Evolutionary conservation across 2,329 filamentous ascomycete species (phyloP).

Genomic region (Pyricularia pennisetigena): DNA sequence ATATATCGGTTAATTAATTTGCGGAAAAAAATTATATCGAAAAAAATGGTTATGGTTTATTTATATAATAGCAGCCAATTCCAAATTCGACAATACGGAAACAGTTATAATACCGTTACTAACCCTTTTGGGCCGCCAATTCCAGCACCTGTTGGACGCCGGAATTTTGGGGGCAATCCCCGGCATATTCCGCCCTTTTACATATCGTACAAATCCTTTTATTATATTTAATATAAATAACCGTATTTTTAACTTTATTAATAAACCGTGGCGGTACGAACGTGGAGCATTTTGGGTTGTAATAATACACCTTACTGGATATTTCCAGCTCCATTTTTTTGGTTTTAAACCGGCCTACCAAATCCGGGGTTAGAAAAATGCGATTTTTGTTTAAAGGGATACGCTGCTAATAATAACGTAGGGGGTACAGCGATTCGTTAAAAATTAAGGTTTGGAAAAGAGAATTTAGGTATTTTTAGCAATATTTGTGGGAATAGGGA

Average conservation of each 20-base stretch:
- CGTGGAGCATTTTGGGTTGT: conserved; percentile 15
- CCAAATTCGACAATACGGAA: too few species aligned
- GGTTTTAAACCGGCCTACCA: too few species aligned
- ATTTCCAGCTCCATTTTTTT: too few species aligned
- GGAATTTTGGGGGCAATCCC: conserved; percentile 36
- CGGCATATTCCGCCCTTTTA: conserved; percentile 33
- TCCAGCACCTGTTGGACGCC: conserved; percentile 26
- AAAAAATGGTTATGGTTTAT: conserved; percentile 24
- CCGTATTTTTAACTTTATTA: conserved; percentile 17
- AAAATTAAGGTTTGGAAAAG: conserved; percentile 30
- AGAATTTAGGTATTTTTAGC: conserved; percentile 29
- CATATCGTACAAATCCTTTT: conserved; percentile 38
- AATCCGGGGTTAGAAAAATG: conserved; percentile 17
- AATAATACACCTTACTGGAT: conserved; percentile 38
- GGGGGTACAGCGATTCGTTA: conserved; percentile 42
- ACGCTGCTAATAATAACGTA: conserved; percentile 34
- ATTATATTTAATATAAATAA: conserved; percentile 30
- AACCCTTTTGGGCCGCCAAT: conserved; percentile 30
- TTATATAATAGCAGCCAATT: too few species aligned
- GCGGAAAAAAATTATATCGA: neutral
- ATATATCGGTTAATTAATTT: neutral
- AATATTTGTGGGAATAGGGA: conserved; percentile 38
- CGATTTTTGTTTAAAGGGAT: conserved; percentile 25
- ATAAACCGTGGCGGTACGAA: conserved; percentile 19
- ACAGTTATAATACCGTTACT: conserved; percentile 34